These are phyloP conservation scores for Bolboschoenus planiculmis DNA, from an alignment of 176 grass and related monocot species.

Conservation along the genomic window DNA sequence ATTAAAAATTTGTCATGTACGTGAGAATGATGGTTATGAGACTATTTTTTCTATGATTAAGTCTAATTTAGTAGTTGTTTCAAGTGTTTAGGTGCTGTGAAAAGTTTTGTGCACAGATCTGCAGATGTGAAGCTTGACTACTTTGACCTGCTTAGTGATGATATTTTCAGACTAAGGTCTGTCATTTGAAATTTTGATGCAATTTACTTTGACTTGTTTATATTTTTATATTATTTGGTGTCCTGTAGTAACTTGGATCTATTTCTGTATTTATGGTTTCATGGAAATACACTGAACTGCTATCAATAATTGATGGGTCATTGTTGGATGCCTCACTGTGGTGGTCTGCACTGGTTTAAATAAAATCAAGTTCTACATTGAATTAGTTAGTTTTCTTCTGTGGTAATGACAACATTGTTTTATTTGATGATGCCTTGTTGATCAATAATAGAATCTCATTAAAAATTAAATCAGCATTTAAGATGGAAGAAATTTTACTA, in stretches of 20 bases:
- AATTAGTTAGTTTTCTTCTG: too few relatives aligned
- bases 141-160: not conserved
- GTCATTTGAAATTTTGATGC: not conserved
- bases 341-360: not conserved
- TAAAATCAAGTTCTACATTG: not conserved
- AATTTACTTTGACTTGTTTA: not conserved
- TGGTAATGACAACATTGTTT: not conserved
- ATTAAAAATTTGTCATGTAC: not conserved
- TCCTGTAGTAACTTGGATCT: not conserved
- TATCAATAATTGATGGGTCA: not conserved
- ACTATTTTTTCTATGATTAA: not conserved
- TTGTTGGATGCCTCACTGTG: not conserved
- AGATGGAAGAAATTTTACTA: not conserved
- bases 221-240: not conserved
- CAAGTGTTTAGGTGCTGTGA: not conserved
- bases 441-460: not conserved
- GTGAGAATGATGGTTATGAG: not conserved
- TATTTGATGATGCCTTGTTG: not conserved
- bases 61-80: not conserved
- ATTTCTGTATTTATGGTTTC: not conserved
- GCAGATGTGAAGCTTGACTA: not conserved
- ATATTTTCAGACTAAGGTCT: slow-evolving; percentile 3
- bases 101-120: not conserved
- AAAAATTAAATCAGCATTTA: not conserved
- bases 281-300: not conserved